Conservation (phyloP, 805 yeast genomes). For the Wickerhamomyces rabaulensis region DNA sequence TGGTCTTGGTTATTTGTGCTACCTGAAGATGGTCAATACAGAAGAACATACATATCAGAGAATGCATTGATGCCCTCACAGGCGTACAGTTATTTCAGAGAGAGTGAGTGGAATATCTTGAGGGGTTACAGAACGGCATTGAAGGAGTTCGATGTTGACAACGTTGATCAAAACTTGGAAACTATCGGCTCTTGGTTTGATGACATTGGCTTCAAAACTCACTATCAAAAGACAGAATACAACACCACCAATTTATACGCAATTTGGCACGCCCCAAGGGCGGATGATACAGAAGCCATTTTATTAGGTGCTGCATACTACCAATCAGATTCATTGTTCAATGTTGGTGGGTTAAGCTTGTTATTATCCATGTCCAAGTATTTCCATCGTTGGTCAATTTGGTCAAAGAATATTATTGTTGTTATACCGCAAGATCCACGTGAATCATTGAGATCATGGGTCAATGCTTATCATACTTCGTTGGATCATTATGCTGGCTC, state of each 20-base stretch:
- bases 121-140: constrained; percentile 67
- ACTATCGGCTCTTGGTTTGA: constrained; percentile 54
- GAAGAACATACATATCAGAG: constrained; percentile 85
- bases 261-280: constrained; percentile 85
- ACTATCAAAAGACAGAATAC: constrained; percentile 31
- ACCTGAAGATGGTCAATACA: constrained; percentile 77
- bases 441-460: constrained; percentile 77
- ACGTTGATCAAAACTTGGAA: constrained; percentile 34
- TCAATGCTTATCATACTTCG: constrained; percentile 83
- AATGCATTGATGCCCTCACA: constrained; percentile 97
- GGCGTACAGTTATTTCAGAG: constrained; percentile 86
- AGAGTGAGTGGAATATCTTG: constrained; percentile 88
- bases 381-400: constrained; percentile 79
- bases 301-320: constrained; percentile 86
- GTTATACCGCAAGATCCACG: constrained; percentile 75
- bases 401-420: constrained; percentile 91
- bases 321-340: constrained; percentile 57
- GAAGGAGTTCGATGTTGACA: constrained; percentile 27
- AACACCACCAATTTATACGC: constrained; percentile 63
- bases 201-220: constrained; percentile 68
- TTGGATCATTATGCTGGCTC: constrained; percentile 89
- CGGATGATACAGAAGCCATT: constrained; percentile 95
- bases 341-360: constrained; percentile 77
- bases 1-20: constrained; percentile 54
- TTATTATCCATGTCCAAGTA: constrained; percentile 71